phyloP scores from a whole-genome alignment of 2,329 filamentous ascomycete species.

The Botryotinia narcissicola region DNA sequence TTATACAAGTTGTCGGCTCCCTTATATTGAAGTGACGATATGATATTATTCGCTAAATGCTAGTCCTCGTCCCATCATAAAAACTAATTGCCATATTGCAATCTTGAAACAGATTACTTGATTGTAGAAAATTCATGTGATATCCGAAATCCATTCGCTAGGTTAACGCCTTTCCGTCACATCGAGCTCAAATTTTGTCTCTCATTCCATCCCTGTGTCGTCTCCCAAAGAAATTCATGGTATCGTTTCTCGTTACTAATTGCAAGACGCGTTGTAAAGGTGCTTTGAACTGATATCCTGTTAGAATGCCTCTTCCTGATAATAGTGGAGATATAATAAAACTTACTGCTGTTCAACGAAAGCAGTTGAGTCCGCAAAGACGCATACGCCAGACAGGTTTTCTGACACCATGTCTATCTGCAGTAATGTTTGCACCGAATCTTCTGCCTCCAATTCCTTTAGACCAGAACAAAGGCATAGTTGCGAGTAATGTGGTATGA shows the following conservation, averaged over 20 bases:
- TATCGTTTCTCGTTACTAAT: background rate
- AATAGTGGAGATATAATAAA: background rate
- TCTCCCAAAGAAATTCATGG: background rate
- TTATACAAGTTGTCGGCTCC: background rate
- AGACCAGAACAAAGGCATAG: slow-evolving; percentile 12
- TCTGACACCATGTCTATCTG: slow-evolving; percentile 14
- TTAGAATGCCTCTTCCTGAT: background rate
- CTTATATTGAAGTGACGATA: background rate
- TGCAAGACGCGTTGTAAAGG: background rate
- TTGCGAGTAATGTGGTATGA: background rate
- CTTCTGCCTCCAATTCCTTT: slow-evolving; percentile 11
- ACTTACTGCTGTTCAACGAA: slow-evolving; percentile 6
- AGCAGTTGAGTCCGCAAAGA: slow-evolving; percentile 14
- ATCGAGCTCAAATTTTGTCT: background rate
- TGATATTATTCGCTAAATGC: background rate
- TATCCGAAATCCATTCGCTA: background rate
- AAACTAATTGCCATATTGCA: background rate
- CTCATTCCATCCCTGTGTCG: background rate
- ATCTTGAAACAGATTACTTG: background rate
- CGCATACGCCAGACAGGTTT: slow-evolving; percentile 11
- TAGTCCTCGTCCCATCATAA: background rate
- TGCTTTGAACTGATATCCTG: background rate
- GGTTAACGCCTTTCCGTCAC: background rate
- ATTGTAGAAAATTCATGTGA: background rate
- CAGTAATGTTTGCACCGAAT: slow-evolving; percentile 14